These are phyloP conservation scores for Bretschneidera sinensis DNA, from an alignment of 345 rosid species.

Conservation along the genomic window DNA sequence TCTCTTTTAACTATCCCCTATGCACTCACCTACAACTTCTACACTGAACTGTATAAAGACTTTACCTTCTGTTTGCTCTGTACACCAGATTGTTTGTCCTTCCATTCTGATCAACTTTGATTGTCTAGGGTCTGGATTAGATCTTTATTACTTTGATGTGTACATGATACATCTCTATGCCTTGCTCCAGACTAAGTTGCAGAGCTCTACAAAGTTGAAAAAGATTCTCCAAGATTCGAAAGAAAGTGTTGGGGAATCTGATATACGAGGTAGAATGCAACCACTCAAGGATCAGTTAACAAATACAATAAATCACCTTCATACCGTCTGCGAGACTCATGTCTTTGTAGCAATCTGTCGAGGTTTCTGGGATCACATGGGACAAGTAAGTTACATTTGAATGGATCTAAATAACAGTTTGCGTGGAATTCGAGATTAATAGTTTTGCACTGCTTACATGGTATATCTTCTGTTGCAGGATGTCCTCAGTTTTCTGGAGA, in stretches of 20 bases:
- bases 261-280: slow-evolving; percentile 71
- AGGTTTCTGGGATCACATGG: slow-evolving; percentile 96
- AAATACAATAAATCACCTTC: slow-evolving; percentile 73
- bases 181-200: slow-evolving; percentile 61
- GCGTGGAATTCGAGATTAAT: background rate
- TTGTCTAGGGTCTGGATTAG: background rate
- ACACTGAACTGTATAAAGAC: background rate
- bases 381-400: slow-evolving; percentile 51
- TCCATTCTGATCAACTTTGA: background rate
- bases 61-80: background rate
- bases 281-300: slow-evolving; percentile 78
- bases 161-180: too few species aligned
- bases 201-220: slow-evolving; percentile 73
- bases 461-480: slow-evolving; percentile 38
- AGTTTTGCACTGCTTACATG: background rate
- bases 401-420: background rate
- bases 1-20: background rate
- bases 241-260: slow-evolving; percentile 79
- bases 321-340: slow-evolving; percentile 60
- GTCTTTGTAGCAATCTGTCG: slow-evolving; percentile 81
- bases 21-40: background rate
- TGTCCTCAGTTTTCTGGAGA: slow-evolving; percentile 82
- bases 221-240: slow-evolving; percentile 93
- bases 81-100: background rate
- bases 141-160: background rate